Percentiles rank a stretch among this genome's conserved stretches.
Evolutionary conservation across 495 filamentous ascomycete genomes (phyloP).

Genomic region (Terfezia boudieri): DNA sequence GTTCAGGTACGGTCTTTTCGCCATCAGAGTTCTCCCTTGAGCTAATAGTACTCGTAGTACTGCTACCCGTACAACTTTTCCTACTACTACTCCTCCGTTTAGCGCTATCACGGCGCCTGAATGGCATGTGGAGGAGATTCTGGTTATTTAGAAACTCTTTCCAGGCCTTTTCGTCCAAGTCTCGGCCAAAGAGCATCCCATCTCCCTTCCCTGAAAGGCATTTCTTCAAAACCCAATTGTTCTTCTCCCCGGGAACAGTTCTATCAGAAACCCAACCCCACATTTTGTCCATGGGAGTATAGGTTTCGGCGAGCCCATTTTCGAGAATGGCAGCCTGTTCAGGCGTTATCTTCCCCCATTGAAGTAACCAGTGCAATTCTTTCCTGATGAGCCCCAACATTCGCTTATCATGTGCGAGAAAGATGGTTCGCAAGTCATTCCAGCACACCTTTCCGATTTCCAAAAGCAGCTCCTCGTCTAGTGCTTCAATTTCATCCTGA

Average conservation of each 20-base stretch:
- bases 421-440: constrained; percentile 25
- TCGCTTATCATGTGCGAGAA: constrained; percentile 26
- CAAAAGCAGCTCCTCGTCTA: constrained; percentile 18
- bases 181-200: constrained; percentile 25
- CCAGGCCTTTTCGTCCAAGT: constrained; percentile 19
- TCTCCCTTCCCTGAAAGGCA: constrained; percentile 22
- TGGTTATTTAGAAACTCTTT: constrained; percentile 5
- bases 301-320: constrained; percentile 6
- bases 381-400: constrained; percentile 24
- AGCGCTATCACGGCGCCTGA: neutral
- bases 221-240: constrained; percentile 22
- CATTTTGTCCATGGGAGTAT: constrained; percentile 12
- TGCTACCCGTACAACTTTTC: neutral
- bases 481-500: constrained; percentile 21
- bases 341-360: constrained; percentile 11
- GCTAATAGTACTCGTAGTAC: neutral
- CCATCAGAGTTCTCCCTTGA: neutral
- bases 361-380: constrained; percentile 20
- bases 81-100: neutral
- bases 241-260: neutral
- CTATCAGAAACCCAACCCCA: constrained; percentile 2
- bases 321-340: constrained; percentile 16
- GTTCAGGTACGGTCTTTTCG: neutral
- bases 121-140: neutral
- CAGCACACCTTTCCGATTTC: constrained; percentile 20